Conservation (phyloP, 169 alveolate genomes). For the Pseudocohnilembus persalinus region DNA sequence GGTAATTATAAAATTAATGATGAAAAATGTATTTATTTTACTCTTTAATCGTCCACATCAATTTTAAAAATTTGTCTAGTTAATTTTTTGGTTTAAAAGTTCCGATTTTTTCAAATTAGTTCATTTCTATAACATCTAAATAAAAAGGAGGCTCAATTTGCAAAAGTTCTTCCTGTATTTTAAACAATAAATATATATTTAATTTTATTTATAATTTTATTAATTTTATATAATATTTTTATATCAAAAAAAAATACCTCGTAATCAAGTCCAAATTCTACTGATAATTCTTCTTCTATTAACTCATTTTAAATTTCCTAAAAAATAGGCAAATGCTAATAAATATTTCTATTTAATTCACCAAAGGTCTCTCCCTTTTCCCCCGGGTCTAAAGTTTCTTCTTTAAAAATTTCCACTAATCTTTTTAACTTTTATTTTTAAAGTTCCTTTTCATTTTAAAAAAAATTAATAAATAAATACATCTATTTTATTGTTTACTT, state of each 20-base stretch:
- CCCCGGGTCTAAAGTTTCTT: neutral
- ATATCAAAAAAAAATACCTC: too few species aligned
- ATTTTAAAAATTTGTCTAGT: neutral
- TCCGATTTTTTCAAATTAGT: neutral
- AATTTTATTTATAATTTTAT: too few species aligned
- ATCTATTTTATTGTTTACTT: too few species aligned
- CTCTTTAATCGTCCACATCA: conserved; percentile 5
- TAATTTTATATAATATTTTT: too few species aligned
- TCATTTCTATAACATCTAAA: conserved; percentile 25
- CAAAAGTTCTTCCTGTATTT: neutral
- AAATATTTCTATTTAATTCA: neutral
- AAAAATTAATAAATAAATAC: too few species aligned
- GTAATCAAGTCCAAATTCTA: neutral
- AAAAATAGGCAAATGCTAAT: neutral
- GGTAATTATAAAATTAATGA: neutral
- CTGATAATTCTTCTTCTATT: neutral
- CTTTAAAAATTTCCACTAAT: neutral
- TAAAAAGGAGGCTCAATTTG: neutral
- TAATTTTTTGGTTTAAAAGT: neutral
- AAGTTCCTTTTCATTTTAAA: neutral
- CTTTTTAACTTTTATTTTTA: neutral
- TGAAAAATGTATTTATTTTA: neutral
- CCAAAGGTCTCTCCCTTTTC: neutral
- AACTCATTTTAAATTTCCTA: neutral
- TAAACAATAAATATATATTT: neutral